These are phyloP conservation scores for Heterobasidion occidentale DNA, from an alignment of 1,284 basidiomycete genomes.

Conservation along the genomic window DNA sequence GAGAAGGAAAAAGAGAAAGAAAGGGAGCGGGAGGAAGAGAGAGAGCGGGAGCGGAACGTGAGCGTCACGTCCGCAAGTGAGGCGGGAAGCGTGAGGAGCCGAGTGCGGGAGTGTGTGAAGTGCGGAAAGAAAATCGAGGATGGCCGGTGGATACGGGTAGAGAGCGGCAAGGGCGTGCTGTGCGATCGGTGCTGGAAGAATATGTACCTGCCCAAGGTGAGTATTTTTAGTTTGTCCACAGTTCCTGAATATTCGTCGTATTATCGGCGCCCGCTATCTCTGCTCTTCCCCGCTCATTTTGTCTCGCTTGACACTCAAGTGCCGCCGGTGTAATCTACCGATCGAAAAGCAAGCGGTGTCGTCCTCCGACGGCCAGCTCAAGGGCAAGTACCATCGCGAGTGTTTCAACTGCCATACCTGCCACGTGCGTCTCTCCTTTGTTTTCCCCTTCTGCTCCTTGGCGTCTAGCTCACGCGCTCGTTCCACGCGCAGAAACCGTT, in stretches of 20 bases:
- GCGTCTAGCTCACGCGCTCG: conserved; percentile 5
- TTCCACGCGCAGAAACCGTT: conserved; percentile 59
- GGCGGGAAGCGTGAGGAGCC: conserved; percentile 12
- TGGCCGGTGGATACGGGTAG: conserved; percentile 73
- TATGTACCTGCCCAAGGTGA: conserved; percentile 85
- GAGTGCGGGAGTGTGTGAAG: conserved; percentile 48
- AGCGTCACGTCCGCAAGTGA: conserved; percentile 10
- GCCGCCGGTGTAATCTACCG: conserved; percentile 72
- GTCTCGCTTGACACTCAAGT: conserved; percentile 34
- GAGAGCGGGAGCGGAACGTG: conserved; percentile 1
- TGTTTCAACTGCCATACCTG: conserved; percentile 85
- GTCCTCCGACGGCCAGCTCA: conserved; percentile 83
- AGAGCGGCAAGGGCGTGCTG: conserved; percentile 63
- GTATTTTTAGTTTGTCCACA: conserved; percentile 10
- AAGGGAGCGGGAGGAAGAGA: conserved; percentile 1
- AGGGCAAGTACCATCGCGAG: conserved; percentile 85
- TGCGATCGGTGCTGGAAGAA: conserved; percentile 91
- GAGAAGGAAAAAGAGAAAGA: neutral
- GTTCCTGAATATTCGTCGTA: neutral
- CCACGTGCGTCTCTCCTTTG: conserved; percentile 37
- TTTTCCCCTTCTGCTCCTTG: conserved; percentile 8
- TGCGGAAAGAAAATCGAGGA: conserved; percentile 68
- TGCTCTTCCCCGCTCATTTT: neutral
- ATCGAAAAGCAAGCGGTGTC: conserved; percentile 91
- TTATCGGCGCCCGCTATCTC: neutral